Conservation (phyloP, 805 yeast genomes). For the Yarrowia hollandica region DNA sequence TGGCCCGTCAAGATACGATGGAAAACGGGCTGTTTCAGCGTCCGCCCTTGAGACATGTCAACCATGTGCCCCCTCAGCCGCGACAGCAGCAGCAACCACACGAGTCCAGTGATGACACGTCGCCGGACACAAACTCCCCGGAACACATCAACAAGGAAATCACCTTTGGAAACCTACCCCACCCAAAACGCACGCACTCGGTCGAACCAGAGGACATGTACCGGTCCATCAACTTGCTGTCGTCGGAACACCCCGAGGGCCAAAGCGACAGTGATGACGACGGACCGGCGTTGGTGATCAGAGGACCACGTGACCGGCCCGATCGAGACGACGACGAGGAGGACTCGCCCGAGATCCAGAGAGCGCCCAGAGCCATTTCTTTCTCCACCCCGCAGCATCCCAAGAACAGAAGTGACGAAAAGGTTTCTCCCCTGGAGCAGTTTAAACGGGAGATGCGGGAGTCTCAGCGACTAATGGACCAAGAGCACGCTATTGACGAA, state of each 20-base stretch:
- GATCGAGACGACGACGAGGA: constrained; percentile 36
- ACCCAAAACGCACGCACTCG: constrained; percentile 41
- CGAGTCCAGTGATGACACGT: not conserved
- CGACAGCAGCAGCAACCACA: not conserved
- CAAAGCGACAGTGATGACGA: constrained; percentile 47
- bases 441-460: constrained; percentile 13
- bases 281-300: constrained; percentile 76
- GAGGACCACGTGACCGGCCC: constrained; percentile 61
- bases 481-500: constrained; percentile 4
- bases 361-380: constrained; percentile 3
- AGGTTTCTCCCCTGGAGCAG: not conserved
- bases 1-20: constrained; percentile 48
- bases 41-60: constrained; percentile 9
- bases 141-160: constrained; percentile 47
- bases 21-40: constrained; percentile 12
- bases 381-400: constrained; percentile 17
- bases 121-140: constrained; percentile 31
- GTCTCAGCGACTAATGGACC: constrained; percentile 1
- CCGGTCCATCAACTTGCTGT: constrained; percentile 76
- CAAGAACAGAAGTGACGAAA: not conserved
- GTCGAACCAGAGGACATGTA: constrained; percentile 81
- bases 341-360: constrained; percentile 1
- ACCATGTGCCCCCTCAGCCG: not conserved
- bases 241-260: constrained; percentile 3
- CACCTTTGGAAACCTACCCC: constrained; percentile 58